Percentiles rank a stretch among this genome's conserved stretches.
These are phyloP conservation scores for Diaporthe humulicola DNA, from an alignment of 2,329 filamentous ascomycete species.

Conservation along the genomic window DNA sequence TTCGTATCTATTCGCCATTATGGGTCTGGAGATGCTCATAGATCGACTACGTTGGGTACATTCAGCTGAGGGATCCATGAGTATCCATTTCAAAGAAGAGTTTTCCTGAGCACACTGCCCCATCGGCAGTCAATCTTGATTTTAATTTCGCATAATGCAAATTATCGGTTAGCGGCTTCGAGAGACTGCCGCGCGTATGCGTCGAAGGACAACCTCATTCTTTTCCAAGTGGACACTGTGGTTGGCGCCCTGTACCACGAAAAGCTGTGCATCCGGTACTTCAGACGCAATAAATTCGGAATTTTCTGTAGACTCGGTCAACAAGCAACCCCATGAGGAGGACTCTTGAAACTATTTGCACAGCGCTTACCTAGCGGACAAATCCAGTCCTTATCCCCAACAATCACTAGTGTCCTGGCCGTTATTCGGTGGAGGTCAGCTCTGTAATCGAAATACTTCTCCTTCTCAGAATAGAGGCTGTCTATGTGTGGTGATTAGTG, in stretches of 20 bases:
- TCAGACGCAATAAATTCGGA: constrained; percentile 48
- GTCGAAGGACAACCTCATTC: constrained; percentile 46
- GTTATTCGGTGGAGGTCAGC: constrained; percentile 47
- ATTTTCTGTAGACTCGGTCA: constrained; percentile 44
- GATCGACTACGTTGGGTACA: not conserved
- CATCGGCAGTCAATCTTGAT: not conserved
- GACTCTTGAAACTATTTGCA: too few relatives aligned
- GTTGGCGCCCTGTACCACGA: constrained; percentile 49
- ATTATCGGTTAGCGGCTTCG: not conserved
- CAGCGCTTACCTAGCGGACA: constrained; percentile 50
- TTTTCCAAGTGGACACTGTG: constrained; percentile 54
- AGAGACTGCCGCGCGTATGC: not conserved
- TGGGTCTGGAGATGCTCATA: not conserved
- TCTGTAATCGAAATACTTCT: constrained; percentile 56
- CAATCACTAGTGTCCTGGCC: constrained; percentile 52
- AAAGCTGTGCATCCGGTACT: constrained; percentile 47
- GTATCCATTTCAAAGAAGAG: not conserved
- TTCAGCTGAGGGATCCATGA: not conserved
- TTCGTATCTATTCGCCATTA: not conserved
- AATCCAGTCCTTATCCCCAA: constrained; percentile 56
- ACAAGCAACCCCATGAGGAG: not conserved
- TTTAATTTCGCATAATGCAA: not conserved
- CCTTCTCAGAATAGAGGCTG: constrained; percentile 50
- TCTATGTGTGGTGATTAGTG: constrained; percentile 43
- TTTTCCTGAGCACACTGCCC: not conserved